A percentile compares a stretch with the other conserved stretches of the same genome.
These are phyloP conservation scores for Claviceps humidiphila DNA, from an alignment of 2,329 filamentous ascomycete species.

Conservation along the genomic window DNA sequence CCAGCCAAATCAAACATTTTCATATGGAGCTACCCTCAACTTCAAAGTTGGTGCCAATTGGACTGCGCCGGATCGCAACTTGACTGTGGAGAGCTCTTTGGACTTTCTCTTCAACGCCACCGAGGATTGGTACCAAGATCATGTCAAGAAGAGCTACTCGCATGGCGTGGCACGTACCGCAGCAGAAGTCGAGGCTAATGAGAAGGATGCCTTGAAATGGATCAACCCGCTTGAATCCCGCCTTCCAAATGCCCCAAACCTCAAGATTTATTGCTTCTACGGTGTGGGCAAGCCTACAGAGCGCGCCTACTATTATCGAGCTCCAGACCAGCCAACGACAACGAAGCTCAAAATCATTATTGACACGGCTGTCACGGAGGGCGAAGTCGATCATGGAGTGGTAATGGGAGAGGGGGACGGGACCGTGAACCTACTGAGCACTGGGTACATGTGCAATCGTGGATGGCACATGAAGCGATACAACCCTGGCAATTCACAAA, in stretches of 20 bases:
- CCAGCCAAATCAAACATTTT: constrained; percentile 53
- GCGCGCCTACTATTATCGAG: constrained; percentile 78
- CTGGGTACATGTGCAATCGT: constrained; percentile 92
- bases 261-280: constrained; percentile 98
- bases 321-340: constrained; percentile 48
- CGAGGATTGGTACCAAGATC: constrained; percentile 73
- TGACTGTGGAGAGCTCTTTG: constrained; percentile 69
- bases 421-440: constrained; percentile 83
- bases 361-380: constrained; percentile 48
- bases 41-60: constrained; percentile 57
- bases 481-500: constrained; percentile 69
- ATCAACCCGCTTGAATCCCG: constrained; percentile 86
- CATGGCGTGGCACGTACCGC: constrained; percentile 73
- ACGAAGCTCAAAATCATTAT: constrained; percentile 63
- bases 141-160: constrained; percentile 66
- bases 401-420: constrained; percentile 92
- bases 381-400: constrained; percentile 71
- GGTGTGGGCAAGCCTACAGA: constrained; percentile 90
- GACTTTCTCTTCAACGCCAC: constrained; percentile 64
- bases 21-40: constrained; percentile 71
- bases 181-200: constrained; percentile 70
- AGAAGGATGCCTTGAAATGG: constrained; percentile 71
- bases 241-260: constrained; percentile 69
- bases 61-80: constrained; percentile 54
- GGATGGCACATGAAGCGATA: constrained; percentile 91